phyloP scores from a whole-genome alignment of 306 rosid species.

The Lagenaria siceraria region DNA sequence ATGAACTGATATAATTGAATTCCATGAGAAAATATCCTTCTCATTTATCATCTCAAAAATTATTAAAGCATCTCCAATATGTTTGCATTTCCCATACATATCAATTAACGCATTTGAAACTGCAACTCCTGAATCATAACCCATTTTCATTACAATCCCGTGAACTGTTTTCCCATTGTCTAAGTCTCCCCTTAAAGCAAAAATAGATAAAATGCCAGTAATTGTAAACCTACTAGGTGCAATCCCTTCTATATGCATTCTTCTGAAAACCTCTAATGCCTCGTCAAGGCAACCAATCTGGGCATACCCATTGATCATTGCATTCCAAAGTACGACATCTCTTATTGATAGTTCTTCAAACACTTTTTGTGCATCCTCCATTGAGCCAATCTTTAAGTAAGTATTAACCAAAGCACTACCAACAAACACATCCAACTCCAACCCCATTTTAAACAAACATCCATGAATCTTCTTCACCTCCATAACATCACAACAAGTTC shows the following conservation, averaged over 20 bases:
- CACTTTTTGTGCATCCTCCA: slow-evolving; percentile 47
- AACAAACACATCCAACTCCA: slow-evolving; percentile 61
- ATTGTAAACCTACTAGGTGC: slow-evolving; percentile 43
- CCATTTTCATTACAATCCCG: slow-evolving; percentile 46
- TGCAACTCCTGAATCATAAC: slow-evolving; percentile 45
- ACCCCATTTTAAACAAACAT: slow-evolving; percentile 51
- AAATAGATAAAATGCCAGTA: slow-evolving; percentile 63
- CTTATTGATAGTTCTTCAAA: slow-evolving; percentile 53
- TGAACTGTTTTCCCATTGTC: slow-evolving; percentile 53
- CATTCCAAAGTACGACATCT: slow-evolving; percentile 81
- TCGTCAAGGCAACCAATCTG: slow-evolving; percentile 51
- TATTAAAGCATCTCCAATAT: slow-evolving; percentile 30
- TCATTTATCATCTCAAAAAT: slow-evolving; percentile 59
- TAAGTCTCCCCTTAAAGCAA: slow-evolving; percentile 34
- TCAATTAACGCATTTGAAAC: slow-evolving; percentile 71
- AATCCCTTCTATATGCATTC: slow-evolving; percentile 40
- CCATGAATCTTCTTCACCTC: slow-evolving; percentile 71
- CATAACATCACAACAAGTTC: slow-evolving; percentile 36
- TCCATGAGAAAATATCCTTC: slow-evolving; percentile 78
- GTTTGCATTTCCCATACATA: slow-evolving; percentile 81
- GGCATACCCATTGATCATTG: slow-evolving; percentile 66
- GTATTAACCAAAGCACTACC: slow-evolving; percentile 77
- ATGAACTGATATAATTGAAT: slow-evolving; percentile 58
- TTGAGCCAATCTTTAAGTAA: slow-evolving; percentile 35
- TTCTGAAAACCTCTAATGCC: slow-evolving; percentile 51